Conservation (phyloP, 139 green algal genomes). For the Chlorella sp. region DNA sequence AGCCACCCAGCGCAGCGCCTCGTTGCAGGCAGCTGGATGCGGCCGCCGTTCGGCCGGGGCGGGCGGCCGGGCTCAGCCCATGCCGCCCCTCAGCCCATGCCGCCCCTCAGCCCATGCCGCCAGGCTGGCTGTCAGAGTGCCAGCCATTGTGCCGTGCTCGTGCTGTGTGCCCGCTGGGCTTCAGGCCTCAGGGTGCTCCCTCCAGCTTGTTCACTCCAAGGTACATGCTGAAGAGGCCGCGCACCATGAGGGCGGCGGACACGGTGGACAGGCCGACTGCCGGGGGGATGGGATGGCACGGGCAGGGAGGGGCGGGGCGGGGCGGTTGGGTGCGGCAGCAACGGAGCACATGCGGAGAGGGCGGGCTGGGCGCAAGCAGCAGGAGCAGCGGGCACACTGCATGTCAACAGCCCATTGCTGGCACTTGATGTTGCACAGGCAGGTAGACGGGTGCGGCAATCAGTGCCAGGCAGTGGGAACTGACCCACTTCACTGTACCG, state of each 20-base stretch:
- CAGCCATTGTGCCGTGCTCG: neutral
- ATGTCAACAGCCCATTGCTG: neutral
- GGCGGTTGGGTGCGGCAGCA: too few species aligned
- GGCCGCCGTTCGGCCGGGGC: neutral
- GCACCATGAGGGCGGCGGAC: neutral
- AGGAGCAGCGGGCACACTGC: neutral
- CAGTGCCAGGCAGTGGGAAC: too few species aligned
- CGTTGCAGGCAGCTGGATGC: too few species aligned
- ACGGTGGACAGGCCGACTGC: neutral
- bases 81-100: too few species aligned
- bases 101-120: neutral
- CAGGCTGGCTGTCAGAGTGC: too few species aligned
- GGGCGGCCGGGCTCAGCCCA: too few species aligned
- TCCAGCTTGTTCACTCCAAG: neutral
- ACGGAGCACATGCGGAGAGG: too few species aligned
- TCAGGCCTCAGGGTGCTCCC: neutral
- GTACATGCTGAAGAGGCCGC: conserved; percentile 4
- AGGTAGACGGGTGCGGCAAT: too few species aligned
- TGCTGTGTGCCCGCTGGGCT: neutral
- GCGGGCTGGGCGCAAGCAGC: neutral
- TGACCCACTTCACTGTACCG: too few species aligned
- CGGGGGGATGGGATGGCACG: neutral
- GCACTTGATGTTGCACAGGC: neutral
- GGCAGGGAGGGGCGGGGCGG: neutral
- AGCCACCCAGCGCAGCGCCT: too few species aligned